Conservation (phyloP, 1,139 yeast species). For the Wickerhamomyces sp. region DNA sequence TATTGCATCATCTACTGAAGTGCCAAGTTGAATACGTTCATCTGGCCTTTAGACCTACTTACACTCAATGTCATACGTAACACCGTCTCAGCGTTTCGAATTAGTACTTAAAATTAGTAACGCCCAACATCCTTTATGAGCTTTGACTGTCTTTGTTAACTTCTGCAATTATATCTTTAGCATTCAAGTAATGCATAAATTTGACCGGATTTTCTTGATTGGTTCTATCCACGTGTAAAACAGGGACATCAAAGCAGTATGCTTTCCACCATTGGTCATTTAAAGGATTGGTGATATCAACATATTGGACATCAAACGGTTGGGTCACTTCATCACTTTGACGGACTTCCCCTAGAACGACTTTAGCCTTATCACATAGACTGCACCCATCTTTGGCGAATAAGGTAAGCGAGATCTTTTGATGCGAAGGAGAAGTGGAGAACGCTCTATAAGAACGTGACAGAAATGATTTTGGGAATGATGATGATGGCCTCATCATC, state of each 20-base stretch:
- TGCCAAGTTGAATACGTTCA: too few species aligned
- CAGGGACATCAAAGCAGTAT: slow-evolving; percentile 90
- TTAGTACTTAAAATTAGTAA: too few species aligned
- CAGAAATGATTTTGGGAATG: too few species aligned
- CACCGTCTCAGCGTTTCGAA: too few species aligned
- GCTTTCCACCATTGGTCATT: slow-evolving; percentile 73
- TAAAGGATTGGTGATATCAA: slow-evolving; percentile 67
- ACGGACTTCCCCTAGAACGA: slow-evolving; percentile 41
- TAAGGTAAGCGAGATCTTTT: slow-evolving; percentile 40
- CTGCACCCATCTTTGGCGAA: slow-evolving; percentile 80
- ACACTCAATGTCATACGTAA: too few species aligned
- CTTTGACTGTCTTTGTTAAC: slow-evolving; percentile 29
- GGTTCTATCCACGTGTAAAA: slow-evolving; percentile 59
- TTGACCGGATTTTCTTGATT: slow-evolving; percentile 43
- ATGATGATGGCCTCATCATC: neutral
- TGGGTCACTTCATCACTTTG: slow-evolving; percentile 18
- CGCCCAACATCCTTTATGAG: too few species aligned
- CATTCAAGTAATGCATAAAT: slow-evolving; percentile 72
- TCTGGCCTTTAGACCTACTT: too few species aligned
- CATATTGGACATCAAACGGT: slow-evolving; percentile 36
- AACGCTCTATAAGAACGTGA: slow-evolving; percentile 2
- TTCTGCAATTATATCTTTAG: slow-evolving; percentile 51
- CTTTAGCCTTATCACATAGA: slow-evolving; percentile 69
- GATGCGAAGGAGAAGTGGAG: neutral
- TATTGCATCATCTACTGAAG: too few species aligned